These are phyloP conservation scores for Metschnikowia anglica DNA, from an alignment of 805 yeast genomes.

Conservation along the genomic window DNA sequence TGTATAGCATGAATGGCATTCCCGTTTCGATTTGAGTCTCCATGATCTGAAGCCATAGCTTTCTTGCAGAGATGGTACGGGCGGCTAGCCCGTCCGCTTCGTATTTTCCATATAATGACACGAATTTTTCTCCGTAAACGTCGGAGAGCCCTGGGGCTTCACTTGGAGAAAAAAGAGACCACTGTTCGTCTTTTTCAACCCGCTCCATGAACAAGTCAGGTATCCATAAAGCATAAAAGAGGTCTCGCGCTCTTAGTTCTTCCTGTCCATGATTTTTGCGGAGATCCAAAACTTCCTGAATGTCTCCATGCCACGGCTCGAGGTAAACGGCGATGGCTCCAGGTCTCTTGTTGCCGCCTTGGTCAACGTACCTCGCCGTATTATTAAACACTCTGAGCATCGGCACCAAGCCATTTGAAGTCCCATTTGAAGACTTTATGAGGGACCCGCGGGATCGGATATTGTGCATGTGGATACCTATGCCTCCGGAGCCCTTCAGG, in stretches of 20 bases:
- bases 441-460: constrained; percentile 83
- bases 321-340: constrained; percentile 94
- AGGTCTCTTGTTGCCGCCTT: constrained; percentile 97
- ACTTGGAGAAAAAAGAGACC: constrained; percentile 90
- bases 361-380: constrained; percentile 96
- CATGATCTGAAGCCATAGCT: constrained; percentile 83
- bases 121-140: constrained; percentile 82
- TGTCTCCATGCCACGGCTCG: constrained; percentile 97
- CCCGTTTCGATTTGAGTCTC: constrained; percentile 97
- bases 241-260: constrained; percentile 88
- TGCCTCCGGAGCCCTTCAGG: constrained; percentile 94
- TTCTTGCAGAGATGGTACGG: constrained; percentile 73
- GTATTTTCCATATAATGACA: constrained; percentile 64
- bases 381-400: constrained; percentile 93
- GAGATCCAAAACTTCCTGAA: constrained; percentile 80
- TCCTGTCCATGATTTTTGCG: constrained; percentile 95
- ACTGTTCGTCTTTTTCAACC: constrained; percentile 71
- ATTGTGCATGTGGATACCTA: constrained; percentile 86
- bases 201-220: constrained; percentile 93
- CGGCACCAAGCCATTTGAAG: constrained; percentile 91
- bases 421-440: constrained; percentile 90
- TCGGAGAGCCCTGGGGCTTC: constrained; percentile 85
- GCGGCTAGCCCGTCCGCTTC: constrained; percentile 67
- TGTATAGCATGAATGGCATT: constrained; percentile 90
- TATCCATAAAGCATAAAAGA: constrained; percentile 92